A percentile compares a stretch with the other conserved stretches of the same genome.
These are phyloP conservation scores for Rhinocladiella mackenziei DNA, from an alignment of 2,329 filamentous ascomycete genomes.

Conservation along the genomic window DNA sequence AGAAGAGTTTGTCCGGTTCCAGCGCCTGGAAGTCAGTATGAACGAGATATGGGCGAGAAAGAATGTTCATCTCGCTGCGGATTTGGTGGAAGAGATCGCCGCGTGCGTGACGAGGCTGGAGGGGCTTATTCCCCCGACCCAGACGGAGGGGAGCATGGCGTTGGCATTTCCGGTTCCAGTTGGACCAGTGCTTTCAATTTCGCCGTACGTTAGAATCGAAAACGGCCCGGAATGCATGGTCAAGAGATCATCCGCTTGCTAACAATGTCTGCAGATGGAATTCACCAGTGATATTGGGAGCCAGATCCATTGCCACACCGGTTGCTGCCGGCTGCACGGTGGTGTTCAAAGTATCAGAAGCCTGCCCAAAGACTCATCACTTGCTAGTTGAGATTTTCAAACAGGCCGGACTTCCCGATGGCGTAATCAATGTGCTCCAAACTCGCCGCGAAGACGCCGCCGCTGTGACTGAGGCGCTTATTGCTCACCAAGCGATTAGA, in stretches of 20 bases:
- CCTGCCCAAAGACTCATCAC: constrained; percentile 59
- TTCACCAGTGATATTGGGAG: constrained; percentile 10
- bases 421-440: constrained; percentile 68
- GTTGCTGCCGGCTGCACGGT: constrained; percentile 62
- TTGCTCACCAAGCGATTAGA: constrained; percentile 62
- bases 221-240: too few relatives aligned
- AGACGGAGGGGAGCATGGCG: constrained; percentile 30
- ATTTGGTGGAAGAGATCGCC: constrained; percentile 9
- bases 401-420: constrained; percentile 70
- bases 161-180: constrained; percentile 36
- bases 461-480: constrained; percentile 62
- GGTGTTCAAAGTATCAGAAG: constrained; percentile 68
- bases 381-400: constrained; percentile 60
- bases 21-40: constrained; percentile 10
- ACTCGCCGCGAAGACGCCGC: constrained; percentile 58
- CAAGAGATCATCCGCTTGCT: neutral
- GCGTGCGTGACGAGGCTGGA: constrained; percentile 2
- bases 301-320: constrained; percentile 3
- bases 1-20: constrained; percentile 4
- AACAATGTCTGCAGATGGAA: constrained; percentile 15
- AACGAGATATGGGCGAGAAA: constrained; percentile 1
- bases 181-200: constrained; percentile 16
- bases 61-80: neutral
- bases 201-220: too few relatives aligned
- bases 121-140: constrained; percentile 29